phyloP scores from a whole-genome alignment of 129 eudicot species.

The Silybum marianum region DNA sequence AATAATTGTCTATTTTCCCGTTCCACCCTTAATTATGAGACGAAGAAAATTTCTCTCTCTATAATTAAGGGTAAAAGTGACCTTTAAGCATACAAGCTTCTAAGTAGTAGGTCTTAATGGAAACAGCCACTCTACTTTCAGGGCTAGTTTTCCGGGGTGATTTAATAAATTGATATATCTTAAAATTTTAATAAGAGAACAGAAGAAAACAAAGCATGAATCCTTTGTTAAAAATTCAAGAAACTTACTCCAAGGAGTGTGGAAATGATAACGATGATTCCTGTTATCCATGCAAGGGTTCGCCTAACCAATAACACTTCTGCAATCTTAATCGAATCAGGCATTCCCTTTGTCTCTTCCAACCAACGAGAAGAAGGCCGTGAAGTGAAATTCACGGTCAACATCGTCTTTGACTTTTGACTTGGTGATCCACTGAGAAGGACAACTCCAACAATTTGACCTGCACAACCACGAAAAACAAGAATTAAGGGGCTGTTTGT shows the following conservation, averaged over 20 bases:
- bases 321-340: slow-evolving; percentile 26
- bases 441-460: slow-evolving; percentile 69
- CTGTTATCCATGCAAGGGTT: slow-evolving; percentile 76
- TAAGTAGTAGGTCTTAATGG: no score
- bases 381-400: slow-evolving; percentile 45
- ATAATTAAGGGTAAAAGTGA: no score
- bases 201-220: not conserved
- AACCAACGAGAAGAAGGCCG: slow-evolving; percentile 46
- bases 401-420: slow-evolving; percentile 33
- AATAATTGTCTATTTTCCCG: no score
- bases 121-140: no score
- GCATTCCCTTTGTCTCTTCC: slow-evolving; percentile 45
- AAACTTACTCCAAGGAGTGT: slow-evolving; percentile 73
- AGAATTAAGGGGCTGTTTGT: not conserved
- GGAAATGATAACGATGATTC: slow-evolving; percentile 67
- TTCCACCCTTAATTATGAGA: no score
- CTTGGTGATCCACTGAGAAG: slow-evolving; percentile 22
- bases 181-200: not conserved
- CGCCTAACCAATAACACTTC: slow-evolving; percentile 61
- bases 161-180: not conserved
- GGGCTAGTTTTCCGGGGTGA: not conserved
- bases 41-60: no score
- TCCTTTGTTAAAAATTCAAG: not conserved
- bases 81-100: no score
- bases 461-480: slow-evolving; percentile 36